A percentile compares a stretch with the other conserved stretches of the same genome.
phyloP scores from a whole-genome alignment of 1,284 basidiomycete genomes.

The Thecaphora thlaspeos region DNA sequence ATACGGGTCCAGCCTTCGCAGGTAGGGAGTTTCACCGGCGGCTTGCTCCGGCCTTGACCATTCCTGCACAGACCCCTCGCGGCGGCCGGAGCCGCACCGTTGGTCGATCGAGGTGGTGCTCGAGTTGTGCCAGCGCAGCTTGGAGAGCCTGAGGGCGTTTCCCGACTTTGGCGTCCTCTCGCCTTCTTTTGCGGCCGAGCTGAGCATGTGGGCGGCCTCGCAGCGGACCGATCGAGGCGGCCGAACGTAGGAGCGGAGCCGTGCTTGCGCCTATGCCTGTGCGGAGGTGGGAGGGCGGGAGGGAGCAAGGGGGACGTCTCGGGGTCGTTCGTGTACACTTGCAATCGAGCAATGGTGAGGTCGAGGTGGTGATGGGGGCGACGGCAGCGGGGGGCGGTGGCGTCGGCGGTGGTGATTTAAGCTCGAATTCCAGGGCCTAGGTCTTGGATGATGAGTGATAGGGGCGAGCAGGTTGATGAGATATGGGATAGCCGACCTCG shows the following conservation, averaged over 20 bases:
- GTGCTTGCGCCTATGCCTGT: too few species aligned
- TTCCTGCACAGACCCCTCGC: not conserved
- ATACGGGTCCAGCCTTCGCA: not conserved
- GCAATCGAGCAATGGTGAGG: too few species aligned
- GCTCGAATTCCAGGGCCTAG: not conserved
- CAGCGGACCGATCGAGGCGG: too few species aligned
- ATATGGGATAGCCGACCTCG: too few species aligned
- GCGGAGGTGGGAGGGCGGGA: too few species aligned
- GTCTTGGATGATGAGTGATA: not conserved
- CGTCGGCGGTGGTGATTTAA: too few species aligned
- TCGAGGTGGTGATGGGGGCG: too few species aligned
- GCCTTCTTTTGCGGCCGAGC: not conserved
- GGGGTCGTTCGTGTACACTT: too few species aligned
- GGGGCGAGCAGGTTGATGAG: too few species aligned
- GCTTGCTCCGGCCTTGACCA: not conserved
- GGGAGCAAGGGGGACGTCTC: too few species aligned
- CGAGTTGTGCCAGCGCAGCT: not conserved
- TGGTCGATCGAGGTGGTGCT: not conserved
- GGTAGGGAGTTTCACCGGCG: not conserved
- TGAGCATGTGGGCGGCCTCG: not conserved
- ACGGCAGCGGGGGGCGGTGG: too few species aligned
- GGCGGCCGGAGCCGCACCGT: not conserved
- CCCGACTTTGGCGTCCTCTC: not conserved
- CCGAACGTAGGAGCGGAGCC: too few species aligned
- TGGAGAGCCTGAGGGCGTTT: not conserved